phyloP scores from a whole-genome alignment of 345 rosid species.

The Citrus inodora region DNA sequence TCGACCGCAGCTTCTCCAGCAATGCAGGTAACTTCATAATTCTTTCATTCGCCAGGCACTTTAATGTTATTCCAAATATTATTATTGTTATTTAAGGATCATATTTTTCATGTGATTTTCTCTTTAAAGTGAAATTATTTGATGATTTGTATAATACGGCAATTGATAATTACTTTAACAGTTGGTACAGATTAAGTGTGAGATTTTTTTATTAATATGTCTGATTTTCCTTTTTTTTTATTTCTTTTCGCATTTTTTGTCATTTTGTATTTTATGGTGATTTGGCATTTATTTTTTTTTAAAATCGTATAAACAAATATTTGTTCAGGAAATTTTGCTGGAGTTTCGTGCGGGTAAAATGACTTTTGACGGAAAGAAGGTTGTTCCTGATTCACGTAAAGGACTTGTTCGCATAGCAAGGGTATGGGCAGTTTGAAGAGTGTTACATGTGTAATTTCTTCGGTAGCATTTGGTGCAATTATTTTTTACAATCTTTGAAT shows the following conservation, averaged over 20 bases:
- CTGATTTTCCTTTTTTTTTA: neutral
- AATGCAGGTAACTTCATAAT: slow-evolving; percentile 11
- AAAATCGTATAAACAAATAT: neutral
- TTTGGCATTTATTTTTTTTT: neutral
- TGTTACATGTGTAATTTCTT: neutral
- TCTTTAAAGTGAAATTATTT: neutral
- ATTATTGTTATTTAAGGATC: neutral
- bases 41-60: too few species aligned
- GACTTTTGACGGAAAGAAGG: slow-evolving; percentile 72
- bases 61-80: neutral
- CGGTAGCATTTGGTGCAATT: neutral
- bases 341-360: slow-evolving; percentile 99
- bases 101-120: neutral
- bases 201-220: neutral
- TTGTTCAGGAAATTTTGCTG: slow-evolving; percentile 64
- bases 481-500: neutral
- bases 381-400: slow-evolving; percentile 81
- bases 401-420: slow-evolving; percentile 83
- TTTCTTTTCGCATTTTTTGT: neutral
- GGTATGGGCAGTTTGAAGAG: slow-evolving; percentile 32
- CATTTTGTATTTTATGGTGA: neutral
- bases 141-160: neutral
- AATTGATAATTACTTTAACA: neutral
- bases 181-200: neutral
- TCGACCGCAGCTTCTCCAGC: slow-evolving; percentile 26